Base-by-base conservation (phyloP, 208 protist genomes). In the Wallacemonas rigidus region DNA sequence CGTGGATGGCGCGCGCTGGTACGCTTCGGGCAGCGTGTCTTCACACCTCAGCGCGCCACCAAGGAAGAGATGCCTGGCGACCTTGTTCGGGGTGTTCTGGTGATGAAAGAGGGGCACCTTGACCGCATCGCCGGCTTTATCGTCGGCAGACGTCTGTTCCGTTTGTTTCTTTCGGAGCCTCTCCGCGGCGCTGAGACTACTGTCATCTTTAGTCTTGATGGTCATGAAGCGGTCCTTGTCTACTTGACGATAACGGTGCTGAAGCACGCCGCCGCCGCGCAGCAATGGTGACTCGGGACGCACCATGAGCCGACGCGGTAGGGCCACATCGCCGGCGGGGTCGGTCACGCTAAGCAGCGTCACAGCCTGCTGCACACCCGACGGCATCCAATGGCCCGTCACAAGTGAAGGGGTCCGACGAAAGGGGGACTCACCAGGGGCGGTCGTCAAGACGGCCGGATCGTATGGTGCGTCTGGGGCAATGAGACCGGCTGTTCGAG, bases 351-450 rank as follows among this genome's bases (percentile, higher is more conserved):
- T 17, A 54, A 94, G 67, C 2, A 55, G 14, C 3, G 70, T 56
- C 2, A 72, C 58, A 6, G 62, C 55, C 11, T 61, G 63, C 17
- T 74, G 55, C 12, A 58, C 61, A 1, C 40, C 43, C 68, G 80
- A 81, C 7, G 89, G 89, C 48, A 85, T 71, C 87, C 87, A 90
- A 44, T 82, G 75, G 36, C 83, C 86, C 4, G 84, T 48, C 9
- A 81, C 58, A 38, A 88, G 51, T 3, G 77, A 35, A 7, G 74
- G 83, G 7, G 73, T 60, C 17, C 53, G 47, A 11, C 69, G 54
- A 48, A 81, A 82, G 3, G 76, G 69, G 9, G 60, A 65, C 43
- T 65, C 60, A 15, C 68, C 72, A 6, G 51, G 61, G 39, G 47
- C 58, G 15, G 58, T 39, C n/a, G 63, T 57, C 2, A 80, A 67